Evolutionary conservation across 768 basidiomycete species (phyloP), one percentile per base, ranked within the genome.

Genomic region (Suillus lakei): DNA sequence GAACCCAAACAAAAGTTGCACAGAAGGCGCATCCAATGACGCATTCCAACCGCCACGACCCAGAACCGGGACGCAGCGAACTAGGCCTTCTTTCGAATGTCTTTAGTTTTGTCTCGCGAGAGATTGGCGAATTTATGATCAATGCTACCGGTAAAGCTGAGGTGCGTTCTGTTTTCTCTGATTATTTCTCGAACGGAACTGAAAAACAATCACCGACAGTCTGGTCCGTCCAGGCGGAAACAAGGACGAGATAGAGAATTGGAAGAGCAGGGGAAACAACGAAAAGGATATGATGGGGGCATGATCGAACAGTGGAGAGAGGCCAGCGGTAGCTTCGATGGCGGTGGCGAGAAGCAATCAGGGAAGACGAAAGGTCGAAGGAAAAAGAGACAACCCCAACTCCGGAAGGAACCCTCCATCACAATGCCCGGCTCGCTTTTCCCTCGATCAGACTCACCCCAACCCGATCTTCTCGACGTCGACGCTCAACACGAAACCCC

Each of bases 341-440:
- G 9, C 12, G 53, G 30, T 54, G 53, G 53, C 38, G 16, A 43
- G 63, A 41, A 44, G 38, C 63, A 5, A 21, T 12, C 5, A 32
- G 30, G 28, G 50, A 51, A 28, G 50, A 28, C 28, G 28, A 51
- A 7, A 30, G 28, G n/a, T 54, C 9, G 30, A 18, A 32, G 30
- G 18, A 54, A 32, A 68, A 54, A 65, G 65, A 16, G 60, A 67
- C 53, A n/a, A 6, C 58, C 38, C 26, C 26, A 12, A 61, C 46
- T 76, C 56, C 74, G 64, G 41, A 76, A 70, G 48, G 67, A 74
- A n/a, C 77, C 78, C 9, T 86, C 86, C 3, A 70, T 83, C 0
- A 88, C 87, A 1, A 94, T 94, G 92, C 92, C 92, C 26, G 92
- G 92, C 9, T 85, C 92, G 1, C 84, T 94, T 15, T 91, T 88